Evolutionary conservation across 2,329 filamentous ascomycete genomes (phyloP).

Genomic region (Aspergillus spinulosporus): DNA sequence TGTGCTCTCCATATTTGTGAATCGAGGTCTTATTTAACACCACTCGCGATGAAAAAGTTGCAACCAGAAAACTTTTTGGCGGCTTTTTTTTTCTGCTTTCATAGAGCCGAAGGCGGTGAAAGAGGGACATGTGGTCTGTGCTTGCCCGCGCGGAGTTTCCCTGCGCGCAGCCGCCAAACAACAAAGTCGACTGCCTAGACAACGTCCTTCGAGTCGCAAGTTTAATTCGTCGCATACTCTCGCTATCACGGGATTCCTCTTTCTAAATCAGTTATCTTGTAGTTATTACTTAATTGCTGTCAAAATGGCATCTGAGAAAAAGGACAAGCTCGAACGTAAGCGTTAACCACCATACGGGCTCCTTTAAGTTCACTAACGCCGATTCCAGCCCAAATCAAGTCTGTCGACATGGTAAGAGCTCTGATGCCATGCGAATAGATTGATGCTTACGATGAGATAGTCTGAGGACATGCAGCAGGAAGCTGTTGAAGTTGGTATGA

Average conservation of each 20-base stretch:
- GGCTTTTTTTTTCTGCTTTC: slow-evolving; percentile 31
- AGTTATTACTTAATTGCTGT: background rate
- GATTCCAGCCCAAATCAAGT: slow-evolving; percentile 85
- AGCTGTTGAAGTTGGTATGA: slow-evolving; percentile 89
- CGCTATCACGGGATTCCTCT: background rate
- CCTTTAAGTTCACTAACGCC: slow-evolving; percentile 20
- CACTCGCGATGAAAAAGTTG: slow-evolving; percentile 16
- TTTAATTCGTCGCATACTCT: background rate
- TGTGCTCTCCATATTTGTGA: slow-evolving; percentile 68
- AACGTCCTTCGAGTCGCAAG: background rate
- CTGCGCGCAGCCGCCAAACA: slow-evolving; percentile 13
- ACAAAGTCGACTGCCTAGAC: background rate
- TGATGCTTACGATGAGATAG: slow-evolving; percentile 51
- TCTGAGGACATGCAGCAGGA: slow-evolving; percentile 97
- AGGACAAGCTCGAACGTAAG: slow-evolving; percentile 76
- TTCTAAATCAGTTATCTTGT: background rate
- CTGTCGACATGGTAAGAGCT: slow-evolving; percentile 84
- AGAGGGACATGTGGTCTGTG: slow-evolving; percentile 27
- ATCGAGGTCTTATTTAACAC: slow-evolving; percentile 21
- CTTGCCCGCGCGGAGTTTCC: slow-evolving; percentile 17
- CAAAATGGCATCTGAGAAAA: slow-evolving; percentile 53
- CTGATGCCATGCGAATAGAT: slow-evolving; percentile 13
- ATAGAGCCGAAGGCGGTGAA: slow-evolving; percentile 39
- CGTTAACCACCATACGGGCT: slow-evolving; percentile 4
- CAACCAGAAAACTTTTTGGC: slow-evolving; percentile 18